Evolutionary conservation across 495 filamentous ascomycete genomes (phyloP).

Genomic region (Durotheca rogersii): DNA sequence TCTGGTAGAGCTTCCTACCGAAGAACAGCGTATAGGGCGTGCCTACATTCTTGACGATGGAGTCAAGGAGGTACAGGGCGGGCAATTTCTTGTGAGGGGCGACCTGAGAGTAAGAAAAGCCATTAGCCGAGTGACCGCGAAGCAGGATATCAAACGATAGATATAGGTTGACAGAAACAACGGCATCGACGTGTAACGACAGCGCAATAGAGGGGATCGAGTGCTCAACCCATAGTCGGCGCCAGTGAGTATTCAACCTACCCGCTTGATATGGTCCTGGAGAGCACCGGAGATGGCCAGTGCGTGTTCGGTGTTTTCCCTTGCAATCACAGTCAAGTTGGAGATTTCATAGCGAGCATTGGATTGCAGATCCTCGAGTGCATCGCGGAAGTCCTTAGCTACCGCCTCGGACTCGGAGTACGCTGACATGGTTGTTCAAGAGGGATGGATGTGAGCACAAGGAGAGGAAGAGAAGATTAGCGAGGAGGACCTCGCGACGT

Average conservation of each 20-base stretch:
- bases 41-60: constrained; percentile 97
- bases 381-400: constrained; percentile 90
- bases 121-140: neutral
- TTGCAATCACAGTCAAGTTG: constrained; percentile 92
- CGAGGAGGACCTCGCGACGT: constrained; percentile 9
- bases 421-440: constrained; percentile 61
- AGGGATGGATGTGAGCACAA: constrained; percentile 11
- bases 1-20: constrained; percentile 84
- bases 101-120: constrained; percentile 56
- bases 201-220: too few species aligned
- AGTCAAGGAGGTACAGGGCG: constrained; percentile 96
- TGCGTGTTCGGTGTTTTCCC: constrained; percentile 93
- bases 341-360: constrained; percentile 92
- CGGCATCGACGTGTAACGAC: constrained; percentile 1
- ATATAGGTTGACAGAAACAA: neutral
- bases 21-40: constrained; percentile 95
- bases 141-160: constrained; percentile 8
- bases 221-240: too few species aligned
- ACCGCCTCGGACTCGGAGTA: constrained; percentile 79
- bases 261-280: constrained; percentile 88
- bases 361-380: constrained; percentile 82
- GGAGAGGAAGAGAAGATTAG: constrained; percentile 9
- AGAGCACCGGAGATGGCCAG: constrained; percentile 84
- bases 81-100: constrained; percentile 84
- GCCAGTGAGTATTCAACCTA: constrained; percentile 67